Percentiles rank a stretch among this genome's conserved stretches.
These are phyloP conservation scores for Metrosideros polymorpha DNA, from an alignment of 441 rosid species.

Conservation along the genomic window DNA sequence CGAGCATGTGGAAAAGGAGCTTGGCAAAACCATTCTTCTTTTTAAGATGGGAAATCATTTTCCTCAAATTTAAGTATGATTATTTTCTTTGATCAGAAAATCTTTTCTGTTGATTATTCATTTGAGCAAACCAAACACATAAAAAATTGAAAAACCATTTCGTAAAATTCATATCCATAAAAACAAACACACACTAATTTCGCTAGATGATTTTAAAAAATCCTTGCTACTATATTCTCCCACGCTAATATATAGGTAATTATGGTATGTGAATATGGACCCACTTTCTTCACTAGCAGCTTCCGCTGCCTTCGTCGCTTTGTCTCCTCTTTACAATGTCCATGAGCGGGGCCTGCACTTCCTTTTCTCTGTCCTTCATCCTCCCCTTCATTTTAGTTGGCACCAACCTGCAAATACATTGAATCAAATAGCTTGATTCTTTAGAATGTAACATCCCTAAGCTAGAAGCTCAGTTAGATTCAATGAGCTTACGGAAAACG, in stretches of 20 bases:
- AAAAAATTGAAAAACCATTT: not conserved
- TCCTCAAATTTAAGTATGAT: not conserved
- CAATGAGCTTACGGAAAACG: no score
- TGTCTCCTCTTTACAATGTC: no score
- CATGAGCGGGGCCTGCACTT: not conserved
- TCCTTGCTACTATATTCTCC: not conserved
- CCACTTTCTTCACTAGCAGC: no score
- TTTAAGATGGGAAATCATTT: not conserved
- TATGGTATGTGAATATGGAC: not conserved
- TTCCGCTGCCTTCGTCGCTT: no score
- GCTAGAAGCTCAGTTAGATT: no score
- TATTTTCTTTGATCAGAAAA: not conserved
- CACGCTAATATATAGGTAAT: not conserved
- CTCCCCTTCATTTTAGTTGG: no score
- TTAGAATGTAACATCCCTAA: no score
- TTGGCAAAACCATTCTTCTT: not conserved
- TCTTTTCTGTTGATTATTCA: not conserved
- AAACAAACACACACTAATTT: not conserved
- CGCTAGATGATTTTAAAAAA: not conserved
- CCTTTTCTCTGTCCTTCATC: not conserved
- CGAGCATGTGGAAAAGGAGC: not conserved
- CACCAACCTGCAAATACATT: no score
- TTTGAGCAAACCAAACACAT: not conserved
- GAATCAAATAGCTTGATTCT: no score
- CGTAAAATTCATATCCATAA: not conserved